phyloP scores from a whole-genome alignment of 2,329 filamentous ascomycete species.

The Aspergillus eucalypticola region DNA sequence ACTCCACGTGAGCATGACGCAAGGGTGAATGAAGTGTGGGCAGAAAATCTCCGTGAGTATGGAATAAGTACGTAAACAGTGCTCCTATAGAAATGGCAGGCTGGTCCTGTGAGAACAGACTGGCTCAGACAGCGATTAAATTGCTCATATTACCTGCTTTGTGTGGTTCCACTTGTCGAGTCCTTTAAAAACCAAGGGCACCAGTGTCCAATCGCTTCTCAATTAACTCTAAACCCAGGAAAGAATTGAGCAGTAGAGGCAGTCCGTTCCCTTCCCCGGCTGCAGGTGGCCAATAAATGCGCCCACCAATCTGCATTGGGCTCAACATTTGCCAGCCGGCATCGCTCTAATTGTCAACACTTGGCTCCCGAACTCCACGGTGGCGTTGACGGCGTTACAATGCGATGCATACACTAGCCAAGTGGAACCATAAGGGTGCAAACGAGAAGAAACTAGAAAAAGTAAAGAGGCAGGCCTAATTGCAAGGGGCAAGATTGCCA shows the following conservation, averaged over 20 bases:
- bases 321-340: neutral
- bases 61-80: neutral
- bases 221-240: neutral
- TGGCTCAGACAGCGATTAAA: neutral
- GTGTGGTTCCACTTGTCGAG: neutral
- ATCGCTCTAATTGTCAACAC: neutral
- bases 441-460: neutral
- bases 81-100: neutral
- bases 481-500: neutral
- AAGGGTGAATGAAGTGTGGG: neutral
- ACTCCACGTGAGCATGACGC: neutral
- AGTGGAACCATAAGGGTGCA: neutral
- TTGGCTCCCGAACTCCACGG: neutral
- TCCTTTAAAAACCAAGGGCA: neutral
- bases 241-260: neutral
- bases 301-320: neutral
- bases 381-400: slow-evolving; percentile 1
- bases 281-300: neutral
- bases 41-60: neutral
- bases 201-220: neutral
- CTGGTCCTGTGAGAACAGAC: neutral
- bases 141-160: neutral
- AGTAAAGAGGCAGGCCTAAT: neutral
- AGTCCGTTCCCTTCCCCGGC: neutral
- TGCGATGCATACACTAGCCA: neutral